Conservation (phyloP, 108 stramenopile genomes). For the Nitzschia sp. region DNA sequence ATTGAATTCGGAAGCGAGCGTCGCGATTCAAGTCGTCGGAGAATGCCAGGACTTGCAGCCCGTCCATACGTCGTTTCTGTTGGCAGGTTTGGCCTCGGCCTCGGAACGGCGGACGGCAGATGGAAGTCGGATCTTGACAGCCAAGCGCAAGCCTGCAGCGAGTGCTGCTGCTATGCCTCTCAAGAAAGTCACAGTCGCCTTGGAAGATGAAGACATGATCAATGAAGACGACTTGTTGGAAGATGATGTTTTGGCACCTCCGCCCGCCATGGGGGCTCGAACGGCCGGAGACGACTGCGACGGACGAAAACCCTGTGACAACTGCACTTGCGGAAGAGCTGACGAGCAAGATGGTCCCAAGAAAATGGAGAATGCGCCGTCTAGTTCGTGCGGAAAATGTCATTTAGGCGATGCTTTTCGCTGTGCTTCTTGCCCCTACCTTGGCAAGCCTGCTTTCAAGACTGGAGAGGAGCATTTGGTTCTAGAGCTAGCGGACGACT, state of each 20-base stretch:
- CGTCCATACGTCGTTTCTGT: constrained; percentile 60
- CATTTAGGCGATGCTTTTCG: constrained; percentile 98
- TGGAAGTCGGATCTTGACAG: constrained; percentile 50
- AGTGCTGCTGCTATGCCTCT: constrained; percentile 23
- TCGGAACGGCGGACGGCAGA: constrained; percentile 52
- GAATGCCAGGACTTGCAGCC: constrained; percentile 27
- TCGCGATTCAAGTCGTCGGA: constrained; percentile 35
- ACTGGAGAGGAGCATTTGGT: constrained; percentile 95
- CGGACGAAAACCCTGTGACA: constrained; percentile 90
- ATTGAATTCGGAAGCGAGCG: constrained; percentile 20
- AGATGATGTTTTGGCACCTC: constrained; percentile 29
- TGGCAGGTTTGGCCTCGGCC: constrained; percentile 60
- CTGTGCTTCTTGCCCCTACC: constrained; percentile 96
- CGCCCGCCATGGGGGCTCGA: constrained; percentile 21
- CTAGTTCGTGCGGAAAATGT: constrained; percentile 92
- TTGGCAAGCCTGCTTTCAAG: constrained; percentile 96
- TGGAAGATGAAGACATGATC: constrained; percentile 64
- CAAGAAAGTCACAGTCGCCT: constrained; percentile 38
- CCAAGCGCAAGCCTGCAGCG: constrained; percentile 31
- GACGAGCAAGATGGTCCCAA: constrained; percentile 46
- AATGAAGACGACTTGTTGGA: constrained; percentile 72
- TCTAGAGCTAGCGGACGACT: constrained; percentile 83
- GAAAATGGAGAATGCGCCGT: constrained; percentile 10
- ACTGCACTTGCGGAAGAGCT: constrained; percentile 96
- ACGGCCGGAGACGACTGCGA: constrained; percentile 64